Evolutionary conservation across 1,139 yeast genomes (phyloP).

Genomic region (Lodderomyces parapsilosis): DNA sequence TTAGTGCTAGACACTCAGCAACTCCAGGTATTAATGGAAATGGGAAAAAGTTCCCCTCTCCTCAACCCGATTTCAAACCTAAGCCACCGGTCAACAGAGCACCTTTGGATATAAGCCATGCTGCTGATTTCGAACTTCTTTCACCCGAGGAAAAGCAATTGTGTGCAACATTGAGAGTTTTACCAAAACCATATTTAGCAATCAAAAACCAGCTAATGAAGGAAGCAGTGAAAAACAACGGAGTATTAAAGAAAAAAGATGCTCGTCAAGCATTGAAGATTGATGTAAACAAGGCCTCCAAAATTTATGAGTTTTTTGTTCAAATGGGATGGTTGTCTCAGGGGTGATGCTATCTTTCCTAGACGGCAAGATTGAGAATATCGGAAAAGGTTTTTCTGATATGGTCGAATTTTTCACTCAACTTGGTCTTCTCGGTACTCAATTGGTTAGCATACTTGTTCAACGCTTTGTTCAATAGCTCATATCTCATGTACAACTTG

Average conservation of each 20-base stretch:
- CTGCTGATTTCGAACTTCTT: conserved; percentile 78
- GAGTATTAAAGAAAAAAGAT: conserved; percentile 74
- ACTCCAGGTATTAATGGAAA: conserved; percentile 15
- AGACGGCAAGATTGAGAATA: background rate
- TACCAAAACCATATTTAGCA: conserved; percentile 92
- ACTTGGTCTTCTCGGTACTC: conserved; percentile 3
- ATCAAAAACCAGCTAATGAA: conserved; percentile 90
- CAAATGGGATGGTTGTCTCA: conserved; percentile 81
- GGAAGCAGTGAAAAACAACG: conserved; percentile 83
- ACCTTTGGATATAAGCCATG: conserved; percentile 73
- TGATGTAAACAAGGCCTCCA: conserved; percentile 82
- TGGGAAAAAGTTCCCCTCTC: conserved; percentile 23
- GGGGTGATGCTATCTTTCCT: conserved; percentile 22
- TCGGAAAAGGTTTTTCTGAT: conserved; percentile 1
- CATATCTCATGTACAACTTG: conserved; percentile 37
- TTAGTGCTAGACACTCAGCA: conserved; percentile 27
- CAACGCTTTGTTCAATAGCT: conserved; percentile 20
- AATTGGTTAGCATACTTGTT: conserved; percentile 31
- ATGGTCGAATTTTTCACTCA: conserved; percentile 3
- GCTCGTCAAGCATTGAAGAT: conserved; percentile 81
- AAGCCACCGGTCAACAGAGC: conserved; percentile 41
- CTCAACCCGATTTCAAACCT: conserved; percentile 38
- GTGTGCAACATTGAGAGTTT: conserved; percentile 77
- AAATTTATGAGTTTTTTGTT: conserved; percentile 88
- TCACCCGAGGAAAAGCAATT: conserved; percentile 84